Evolutionary conservation across 495 filamentous ascomycete species (phyloP).

Genomic region (Aspergillus avenaceus): DNA sequence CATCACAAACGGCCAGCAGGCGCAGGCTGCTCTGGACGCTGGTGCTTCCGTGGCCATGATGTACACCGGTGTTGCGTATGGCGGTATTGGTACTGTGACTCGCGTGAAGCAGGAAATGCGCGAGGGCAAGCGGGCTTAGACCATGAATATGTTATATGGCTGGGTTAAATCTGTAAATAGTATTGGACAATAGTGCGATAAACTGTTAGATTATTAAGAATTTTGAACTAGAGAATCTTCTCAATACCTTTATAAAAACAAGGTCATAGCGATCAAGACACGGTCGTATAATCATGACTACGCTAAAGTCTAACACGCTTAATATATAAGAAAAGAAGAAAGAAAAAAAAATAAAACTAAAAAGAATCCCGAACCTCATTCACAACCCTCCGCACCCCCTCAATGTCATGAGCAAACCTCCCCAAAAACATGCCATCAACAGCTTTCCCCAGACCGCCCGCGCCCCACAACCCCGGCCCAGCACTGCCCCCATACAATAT

Average conservation of each 20-base stretch:
- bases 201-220: no score
- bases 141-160: neutral
- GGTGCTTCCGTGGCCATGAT: constrained; percentile 87
- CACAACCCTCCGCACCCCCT: constrained; percentile 63
- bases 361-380: constrained; percentile 57
- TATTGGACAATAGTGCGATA: neutral
- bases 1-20: constrained; percentile 80
- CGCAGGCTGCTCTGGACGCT: constrained; percentile 70
- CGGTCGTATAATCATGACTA: neutral
- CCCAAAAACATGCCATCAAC: constrained; percentile 83
- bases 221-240: no score
- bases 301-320: neutral
- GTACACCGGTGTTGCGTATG: constrained; percentile 78
- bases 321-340: neutral
- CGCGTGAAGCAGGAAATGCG: constrained; percentile 85
- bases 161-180: constrained; percentile 1
- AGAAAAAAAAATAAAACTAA: constrained; percentile 1
- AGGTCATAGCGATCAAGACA: no score
- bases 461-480: constrained; percentile 67
- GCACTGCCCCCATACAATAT: constrained; percentile 81
- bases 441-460: constrained; percentile 52
- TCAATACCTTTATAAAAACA: no score
- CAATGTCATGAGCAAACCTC: constrained; percentile 72
- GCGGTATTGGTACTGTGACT: constrained; percentile 79
- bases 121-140: constrained; percentile 42